phyloP scores from a whole-genome alignment of 2,329 filamentous ascomycete species.

The Curvularia sp. region DNA sequence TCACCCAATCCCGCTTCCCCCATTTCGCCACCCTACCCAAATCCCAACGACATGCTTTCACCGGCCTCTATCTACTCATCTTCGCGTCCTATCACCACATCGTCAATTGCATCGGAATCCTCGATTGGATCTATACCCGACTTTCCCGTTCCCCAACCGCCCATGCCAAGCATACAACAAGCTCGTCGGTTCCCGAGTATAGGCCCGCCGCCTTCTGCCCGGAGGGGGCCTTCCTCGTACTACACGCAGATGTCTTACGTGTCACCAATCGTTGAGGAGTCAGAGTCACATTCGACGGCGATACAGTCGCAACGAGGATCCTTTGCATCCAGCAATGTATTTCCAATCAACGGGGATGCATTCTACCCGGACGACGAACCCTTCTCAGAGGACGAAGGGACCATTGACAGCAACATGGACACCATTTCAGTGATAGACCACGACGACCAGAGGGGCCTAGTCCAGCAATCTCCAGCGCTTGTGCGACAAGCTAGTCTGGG shows the following conservation, averaged over 20 bases:
- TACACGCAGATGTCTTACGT: slow-evolving; percentile 58
- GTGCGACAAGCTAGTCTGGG: slow-evolving; percentile 58
- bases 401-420: slow-evolving; percentile 43
- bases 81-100: slow-evolving; percentile 48
- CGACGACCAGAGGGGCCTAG: slow-evolving; percentile 49
- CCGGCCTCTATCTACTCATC: slow-evolving; percentile 39
- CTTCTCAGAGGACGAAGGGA: slow-evolving; percentile 50
- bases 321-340: slow-evolving; percentile 58
- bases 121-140: slow-evolving; percentile 53
- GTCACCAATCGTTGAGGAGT: slow-evolving; percentile 58
- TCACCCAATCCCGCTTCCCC: slow-evolving; percentile 34
- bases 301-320: slow-evolving; percentile 52
- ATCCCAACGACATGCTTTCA: slow-evolving; percentile 44
- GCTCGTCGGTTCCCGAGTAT: slow-evolving; percentile 51
- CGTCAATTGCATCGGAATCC: slow-evolving; percentile 50
- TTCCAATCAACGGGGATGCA: slow-evolving; percentile 52
- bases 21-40: slow-evolving; percentile 28
- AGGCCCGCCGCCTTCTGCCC: slow-evolving; percentile 57
- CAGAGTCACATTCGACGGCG: slow-evolving; percentile 55
- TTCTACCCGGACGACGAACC: slow-evolving; percentile 51
- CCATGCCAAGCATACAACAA: slow-evolving; percentile 45
- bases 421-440: slow-evolving; percentile 42
- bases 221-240: slow-evolving; percentile 57
- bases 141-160: slow-evolving; percentile 49
- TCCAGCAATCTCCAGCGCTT: slow-evolving; percentile 41